These are phyloP conservation scores for Tilletia setariae DNA, from an alignment of 1,284 basidiomycete genomes.

Conservation along the genomic window DNA sequence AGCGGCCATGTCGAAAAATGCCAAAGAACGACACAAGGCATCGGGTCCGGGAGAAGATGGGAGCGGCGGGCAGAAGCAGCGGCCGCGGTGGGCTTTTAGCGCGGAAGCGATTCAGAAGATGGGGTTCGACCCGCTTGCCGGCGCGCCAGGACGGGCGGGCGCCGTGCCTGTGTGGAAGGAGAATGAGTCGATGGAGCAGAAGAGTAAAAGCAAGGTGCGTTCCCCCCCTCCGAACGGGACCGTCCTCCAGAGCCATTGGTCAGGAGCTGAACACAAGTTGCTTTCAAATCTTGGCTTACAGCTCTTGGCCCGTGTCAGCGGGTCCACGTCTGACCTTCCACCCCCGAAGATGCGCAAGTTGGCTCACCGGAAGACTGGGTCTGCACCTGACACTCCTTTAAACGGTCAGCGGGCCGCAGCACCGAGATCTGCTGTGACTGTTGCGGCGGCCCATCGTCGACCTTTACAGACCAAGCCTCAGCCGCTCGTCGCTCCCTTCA, in stretches of 20 bases:
- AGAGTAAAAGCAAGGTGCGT: slow-evolving; percentile 9
- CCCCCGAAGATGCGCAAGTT: neutral
- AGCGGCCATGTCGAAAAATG: slow-evolving; percentile 3
- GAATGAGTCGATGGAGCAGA: slow-evolving; percentile 1
- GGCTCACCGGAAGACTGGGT: no score
- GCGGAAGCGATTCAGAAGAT: slow-evolving; percentile 23
- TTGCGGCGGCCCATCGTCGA: no score
- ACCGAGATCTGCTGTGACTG: no score
- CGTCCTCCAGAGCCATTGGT: neutral
- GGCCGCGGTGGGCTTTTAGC: slow-evolving; percentile 13
- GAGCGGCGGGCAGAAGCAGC: neutral
- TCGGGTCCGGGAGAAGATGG: neutral
- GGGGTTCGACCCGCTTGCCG: slow-evolving; percentile 23
- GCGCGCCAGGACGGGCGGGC: slow-evolving; percentile 11
- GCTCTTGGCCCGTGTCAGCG: neutral
- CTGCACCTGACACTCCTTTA: no score
- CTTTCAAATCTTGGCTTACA: neutral
- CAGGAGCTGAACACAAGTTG: neutral
- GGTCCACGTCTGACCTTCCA: neutral
- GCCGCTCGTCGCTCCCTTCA: no score
- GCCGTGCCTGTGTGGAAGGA: slow-evolving; percentile 14
- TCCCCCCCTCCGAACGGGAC: neutral
- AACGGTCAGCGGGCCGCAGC: no score
- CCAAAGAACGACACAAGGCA: slow-evolving; percentile 2
- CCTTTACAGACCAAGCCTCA: slow-evolving; percentile 34